Conservation (phyloP, 2,329 filamentous ascomycete genomes). For the Lecanicillium sp. region DNA sequence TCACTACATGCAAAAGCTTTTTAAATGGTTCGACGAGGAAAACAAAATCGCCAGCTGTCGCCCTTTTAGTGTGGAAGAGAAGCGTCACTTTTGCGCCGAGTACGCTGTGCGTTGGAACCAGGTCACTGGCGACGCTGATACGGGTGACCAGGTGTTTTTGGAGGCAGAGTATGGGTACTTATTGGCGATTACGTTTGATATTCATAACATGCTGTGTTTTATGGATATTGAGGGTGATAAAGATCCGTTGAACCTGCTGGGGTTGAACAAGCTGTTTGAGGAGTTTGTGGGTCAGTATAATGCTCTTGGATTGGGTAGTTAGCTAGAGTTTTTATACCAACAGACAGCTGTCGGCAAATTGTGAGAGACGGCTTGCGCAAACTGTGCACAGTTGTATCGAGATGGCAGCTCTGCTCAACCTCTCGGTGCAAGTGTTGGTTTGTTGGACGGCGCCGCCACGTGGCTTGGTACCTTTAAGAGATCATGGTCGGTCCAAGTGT, state of each 20-base stretch:
- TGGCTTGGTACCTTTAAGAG: too few species aligned
- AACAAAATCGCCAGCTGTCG: conserved; percentile 11
- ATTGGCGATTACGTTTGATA: conserved; percentile 13
- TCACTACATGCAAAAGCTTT: conserved; percentile 14
- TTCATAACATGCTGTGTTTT: conserved; percentile 12
- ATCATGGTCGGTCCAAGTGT: too few species aligned
- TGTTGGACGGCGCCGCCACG: too few species aligned
- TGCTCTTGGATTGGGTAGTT: background rate
- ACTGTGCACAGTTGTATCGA: too few species aligned
- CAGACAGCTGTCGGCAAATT: too few species aligned
- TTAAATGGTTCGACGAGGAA: conserved; percentile 12
- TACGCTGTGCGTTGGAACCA: conserved; percentile 11
- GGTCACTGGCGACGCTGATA: conserved; percentile 10
- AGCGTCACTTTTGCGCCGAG: conserved; percentile 12
- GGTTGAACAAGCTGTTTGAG: conserved; percentile 9
- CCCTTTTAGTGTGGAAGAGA: conserved; percentile 9
- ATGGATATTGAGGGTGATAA: conserved; percentile 6
- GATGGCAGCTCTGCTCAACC: too few species aligned
- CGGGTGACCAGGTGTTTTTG: conserved; percentile 8
- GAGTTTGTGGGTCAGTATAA: conserved; percentile 9
- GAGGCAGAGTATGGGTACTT: conserved; percentile 11
- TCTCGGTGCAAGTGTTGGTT: too few species aligned
- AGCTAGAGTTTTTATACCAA: too few species aligned
- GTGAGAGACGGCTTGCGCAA: too few species aligned
- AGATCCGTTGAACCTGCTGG: conserved; percentile 7